phyloP scores from a whole-genome alignment of 1,284 basidiomycete genomes.

The Fistulinella cinereoalba region DNA sequence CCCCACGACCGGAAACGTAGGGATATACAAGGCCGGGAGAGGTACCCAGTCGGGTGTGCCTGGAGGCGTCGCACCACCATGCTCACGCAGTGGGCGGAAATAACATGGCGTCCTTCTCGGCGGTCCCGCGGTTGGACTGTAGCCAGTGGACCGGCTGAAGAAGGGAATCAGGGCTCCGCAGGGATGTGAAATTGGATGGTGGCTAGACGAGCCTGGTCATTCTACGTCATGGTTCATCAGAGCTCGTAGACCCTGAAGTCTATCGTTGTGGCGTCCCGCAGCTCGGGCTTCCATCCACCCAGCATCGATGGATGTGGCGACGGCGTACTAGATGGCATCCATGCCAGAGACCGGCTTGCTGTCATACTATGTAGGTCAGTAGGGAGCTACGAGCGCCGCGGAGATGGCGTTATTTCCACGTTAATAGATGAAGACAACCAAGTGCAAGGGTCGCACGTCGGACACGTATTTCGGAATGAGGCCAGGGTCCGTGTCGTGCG shows the following conservation, averaged over 20 bases:
- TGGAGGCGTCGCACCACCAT: too few relatives aligned
- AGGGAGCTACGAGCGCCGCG: background rate
- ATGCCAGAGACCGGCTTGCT: slow-evolving; percentile 7
- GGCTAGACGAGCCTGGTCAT: background rate
- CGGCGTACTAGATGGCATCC: background rate
- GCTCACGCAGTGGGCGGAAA: slow-evolving; percentile 1
- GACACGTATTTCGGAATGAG: slow-evolving; percentile 13
- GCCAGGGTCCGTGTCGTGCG: slow-evolving; percentile 20
- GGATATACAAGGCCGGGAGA: background rate
- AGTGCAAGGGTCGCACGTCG: slow-evolving; percentile 1
- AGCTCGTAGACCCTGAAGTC: slow-evolving; percentile 14
- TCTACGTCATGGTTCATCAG: background rate
- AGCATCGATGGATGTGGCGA: slow-evolving; percentile 2
- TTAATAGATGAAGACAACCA: background rate
- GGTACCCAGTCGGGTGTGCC: background rate
- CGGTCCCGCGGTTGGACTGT: too few relatives aligned
- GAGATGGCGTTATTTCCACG: background rate
- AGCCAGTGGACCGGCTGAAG: too few relatives aligned
- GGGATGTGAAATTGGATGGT: background rate
- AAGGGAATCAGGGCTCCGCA: background rate
- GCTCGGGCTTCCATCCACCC: slow-evolving; percentile 8
- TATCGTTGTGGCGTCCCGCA: slow-evolving; percentile 17
- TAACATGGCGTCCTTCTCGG: too few relatives aligned
- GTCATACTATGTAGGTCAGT: background rate
- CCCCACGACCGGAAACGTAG: background rate